Conservation (phyloP, 2,329 filamentous ascomycete genomes). For the Nannizzia gypsea region DNA sequence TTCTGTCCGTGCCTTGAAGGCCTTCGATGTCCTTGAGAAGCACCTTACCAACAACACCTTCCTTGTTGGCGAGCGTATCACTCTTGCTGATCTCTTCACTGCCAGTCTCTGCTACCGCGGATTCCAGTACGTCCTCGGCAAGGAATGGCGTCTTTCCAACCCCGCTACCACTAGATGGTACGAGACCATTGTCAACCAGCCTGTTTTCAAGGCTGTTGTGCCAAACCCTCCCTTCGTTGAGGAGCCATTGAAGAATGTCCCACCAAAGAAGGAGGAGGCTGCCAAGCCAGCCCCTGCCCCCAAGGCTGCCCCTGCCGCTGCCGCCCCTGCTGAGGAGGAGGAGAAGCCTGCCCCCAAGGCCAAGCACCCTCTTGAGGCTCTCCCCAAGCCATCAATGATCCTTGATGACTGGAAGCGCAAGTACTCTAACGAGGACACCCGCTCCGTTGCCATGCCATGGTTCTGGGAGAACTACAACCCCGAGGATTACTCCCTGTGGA, state of each 20-base stretch:
- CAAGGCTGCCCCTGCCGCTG: slow-evolving; percentile 41
- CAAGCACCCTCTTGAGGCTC: slow-evolving; percentile 88
- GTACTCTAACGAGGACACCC: slow-evolving; percentile 93
- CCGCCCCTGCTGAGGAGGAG: slow-evolving; percentile 35
- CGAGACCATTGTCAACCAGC: slow-evolving; percentile 84
- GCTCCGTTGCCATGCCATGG: slow-evolving; percentile 73
- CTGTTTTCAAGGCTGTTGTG: slow-evolving; percentile 73
- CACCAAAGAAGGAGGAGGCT: slow-evolving; percentile 58
- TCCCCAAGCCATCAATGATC: slow-evolving; percentile 65
- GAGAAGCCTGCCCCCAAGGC: slow-evolving; percentile 66
- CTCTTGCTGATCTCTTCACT: slow-evolving; percentile 85
- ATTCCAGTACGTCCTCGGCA: slow-evolving; percentile 91
- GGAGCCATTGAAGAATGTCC: slow-evolving; percentile 59
- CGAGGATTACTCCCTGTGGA: slow-evolving; percentile 93
- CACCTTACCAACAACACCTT: slow-evolving; percentile 89
- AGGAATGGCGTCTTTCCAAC: slow-evolving; percentile 70
- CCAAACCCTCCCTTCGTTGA: slow-evolving; percentile 68
- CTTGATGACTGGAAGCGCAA: slow-evolving; percentile 98
- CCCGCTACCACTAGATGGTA: slow-evolving; percentile 89
- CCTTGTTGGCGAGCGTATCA: slow-evolving; percentile 95
- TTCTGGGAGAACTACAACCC: slow-evolving; percentile 97
- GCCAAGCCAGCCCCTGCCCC: slow-evolving; percentile 50
- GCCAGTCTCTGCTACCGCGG: slow-evolving; percentile 69
- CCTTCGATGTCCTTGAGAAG: slow-evolving; percentile 62
- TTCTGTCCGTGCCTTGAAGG: slow-evolving; percentile 56